phyloP scores from a whole-genome alignment of 2,329 filamentous ascomycete genomes.

The Colletotrichum cordylinicola region DNA sequence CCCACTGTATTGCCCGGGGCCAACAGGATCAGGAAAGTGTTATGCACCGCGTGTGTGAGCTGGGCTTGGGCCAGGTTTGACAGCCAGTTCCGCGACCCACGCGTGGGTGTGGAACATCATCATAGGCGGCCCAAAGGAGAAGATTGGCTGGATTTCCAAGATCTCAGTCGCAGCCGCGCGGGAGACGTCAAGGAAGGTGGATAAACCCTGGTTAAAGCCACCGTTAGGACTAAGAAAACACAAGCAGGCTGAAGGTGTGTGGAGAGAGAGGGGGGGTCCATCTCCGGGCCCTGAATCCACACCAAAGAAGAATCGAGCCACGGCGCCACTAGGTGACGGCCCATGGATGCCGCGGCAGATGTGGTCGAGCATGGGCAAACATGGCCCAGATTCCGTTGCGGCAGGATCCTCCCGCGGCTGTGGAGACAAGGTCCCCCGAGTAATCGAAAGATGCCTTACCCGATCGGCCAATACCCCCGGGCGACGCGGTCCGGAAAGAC shows the following conservation, averaged over 20 bases:
- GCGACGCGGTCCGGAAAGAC: not conserved
- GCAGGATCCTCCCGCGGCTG: constrained; percentile 12
- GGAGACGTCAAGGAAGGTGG: constrained; percentile 14
- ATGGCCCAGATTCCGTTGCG: constrained; percentile 1
- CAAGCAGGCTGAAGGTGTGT: not conserved
- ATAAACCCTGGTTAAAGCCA: not conserved
- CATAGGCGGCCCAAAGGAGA: not conserved
- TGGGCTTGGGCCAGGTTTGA: not conserved
- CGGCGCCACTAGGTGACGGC: not conserved
- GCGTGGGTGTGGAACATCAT: not conserved
- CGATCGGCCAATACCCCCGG: not conserved
- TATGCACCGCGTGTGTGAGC: not conserved
- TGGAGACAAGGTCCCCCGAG: not conserved
- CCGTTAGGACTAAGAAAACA: not conserved
- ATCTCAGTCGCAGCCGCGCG: constrained; percentile 7
- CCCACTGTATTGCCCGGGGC: not conserved
- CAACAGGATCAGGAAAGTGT: constrained; percentile 1
- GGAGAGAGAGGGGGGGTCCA: not conserved
- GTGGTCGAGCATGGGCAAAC: not conserved
- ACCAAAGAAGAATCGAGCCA: constrained; percentile 5
- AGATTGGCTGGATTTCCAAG: not conserved
- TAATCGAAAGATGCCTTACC: not conserved
- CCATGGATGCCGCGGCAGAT: not conserved
- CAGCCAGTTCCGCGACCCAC: not conserved
- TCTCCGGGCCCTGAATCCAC: not conserved